phyloP scores from a whole-genome alignment of 2,329 filamentous ascomycete species.

The Lecanicillium sp. region DNA sequence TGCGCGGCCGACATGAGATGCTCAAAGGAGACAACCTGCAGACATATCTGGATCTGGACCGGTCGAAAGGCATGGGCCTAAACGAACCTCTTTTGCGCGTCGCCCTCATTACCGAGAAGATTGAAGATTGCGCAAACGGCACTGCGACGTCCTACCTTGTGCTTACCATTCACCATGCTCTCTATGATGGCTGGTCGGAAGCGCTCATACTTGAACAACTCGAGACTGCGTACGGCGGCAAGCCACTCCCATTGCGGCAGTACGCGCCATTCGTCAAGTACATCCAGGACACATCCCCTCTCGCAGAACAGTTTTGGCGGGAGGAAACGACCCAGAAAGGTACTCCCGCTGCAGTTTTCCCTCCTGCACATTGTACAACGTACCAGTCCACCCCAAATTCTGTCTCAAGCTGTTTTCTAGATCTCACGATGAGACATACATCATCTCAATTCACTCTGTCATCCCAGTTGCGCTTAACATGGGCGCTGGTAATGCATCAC shows the following conservation, averaged over 20 bases:
- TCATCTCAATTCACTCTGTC: constrained; percentile 32
- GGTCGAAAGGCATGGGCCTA: constrained; percentile 14
- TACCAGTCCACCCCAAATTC: constrained; percentile 41
- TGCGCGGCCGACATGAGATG: constrained; percentile 29
- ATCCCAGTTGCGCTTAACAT: constrained; percentile 46
- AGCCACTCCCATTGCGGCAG: not conserved
- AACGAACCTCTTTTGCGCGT: constrained; percentile 33
- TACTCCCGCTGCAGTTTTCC: constrained; percentile 30
- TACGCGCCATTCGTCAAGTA: constrained; percentile 23
- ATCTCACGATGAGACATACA: constrained; percentile 24
- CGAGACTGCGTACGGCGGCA: constrained; percentile 12
- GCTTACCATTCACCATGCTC: constrained; percentile 8
- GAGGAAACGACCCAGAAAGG: constrained; percentile 34
- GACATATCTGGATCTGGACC: not conserved
- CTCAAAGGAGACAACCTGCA: not conserved
- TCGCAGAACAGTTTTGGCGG: constrained; percentile 7
- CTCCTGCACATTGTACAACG: constrained; percentile 33
- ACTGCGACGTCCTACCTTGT: not conserved
- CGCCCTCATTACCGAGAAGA: constrained; percentile 17
- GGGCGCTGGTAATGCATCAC: constrained; percentile 44
- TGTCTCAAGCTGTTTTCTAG: constrained; percentile 31
- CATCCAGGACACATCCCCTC: constrained; percentile 34
- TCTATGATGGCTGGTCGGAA: constrained; percentile 14
- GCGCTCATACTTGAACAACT: constrained; percentile 12
- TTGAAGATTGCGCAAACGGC: too few relatives aligned